A percentile compares a stretch with the other conserved stretches of the same genome.
phyloP scores from a whole-genome alignment of 352 stramenopile species.

The Phytopythium helicoides region DNA sequence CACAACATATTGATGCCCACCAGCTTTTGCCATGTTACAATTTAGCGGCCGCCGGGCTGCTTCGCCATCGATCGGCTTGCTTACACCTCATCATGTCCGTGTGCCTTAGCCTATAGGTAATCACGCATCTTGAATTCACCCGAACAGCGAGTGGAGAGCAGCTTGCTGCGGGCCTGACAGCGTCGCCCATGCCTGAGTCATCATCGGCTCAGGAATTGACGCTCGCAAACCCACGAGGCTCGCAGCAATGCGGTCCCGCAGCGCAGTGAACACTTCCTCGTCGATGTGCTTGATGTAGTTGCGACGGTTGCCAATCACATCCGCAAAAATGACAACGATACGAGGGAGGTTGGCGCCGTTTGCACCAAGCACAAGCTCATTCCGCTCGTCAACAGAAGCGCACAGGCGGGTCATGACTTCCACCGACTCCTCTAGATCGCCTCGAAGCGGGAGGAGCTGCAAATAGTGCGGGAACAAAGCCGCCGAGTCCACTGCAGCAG shows the following conservation, averaged over 20 bases:
- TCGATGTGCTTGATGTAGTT: slow-evolving; percentile 36
- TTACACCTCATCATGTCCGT: no score
- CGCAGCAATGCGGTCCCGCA: slow-evolving; percentile 40
- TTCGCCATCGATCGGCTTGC: no score
- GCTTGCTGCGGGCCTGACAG: slow-evolving; percentile 49
- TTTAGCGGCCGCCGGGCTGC: no score
- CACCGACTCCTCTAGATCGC: slow-evolving; percentile 75
- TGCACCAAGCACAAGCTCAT: slow-evolving; percentile 58
- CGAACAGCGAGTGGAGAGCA: slow-evolving; percentile 65
- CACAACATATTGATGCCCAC: no score
- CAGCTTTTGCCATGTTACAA: no score
- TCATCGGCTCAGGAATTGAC: slow-evolving; percentile 50
- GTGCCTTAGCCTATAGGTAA: no score
- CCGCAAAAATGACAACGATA: slow-evolving; percentile 61
- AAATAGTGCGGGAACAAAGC: slow-evolving; percentile 74
- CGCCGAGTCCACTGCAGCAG: slow-evolving; percentile 34
- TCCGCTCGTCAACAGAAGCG: slow-evolving; percentile 48
- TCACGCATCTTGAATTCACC: slow-evolving; percentile 11
- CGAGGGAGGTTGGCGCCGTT: slow-evolving; percentile 45
- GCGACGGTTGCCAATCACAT: slow-evolving; percentile 40
- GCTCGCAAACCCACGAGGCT: slow-evolving; percentile 46
- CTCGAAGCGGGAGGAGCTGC: slow-evolving; percentile 61
- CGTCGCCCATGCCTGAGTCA: slow-evolving; percentile 57
- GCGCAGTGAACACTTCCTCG: slow-evolving; percentile 34
- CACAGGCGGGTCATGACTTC: slow-evolving; percentile 67